A percentile compares a stretch with the other conserved stretches of the same genome.
phyloP scores from a whole-genome alignment of 2,329 filamentous ascomycete genomes.

The Colletotrichum sp. region DNA sequence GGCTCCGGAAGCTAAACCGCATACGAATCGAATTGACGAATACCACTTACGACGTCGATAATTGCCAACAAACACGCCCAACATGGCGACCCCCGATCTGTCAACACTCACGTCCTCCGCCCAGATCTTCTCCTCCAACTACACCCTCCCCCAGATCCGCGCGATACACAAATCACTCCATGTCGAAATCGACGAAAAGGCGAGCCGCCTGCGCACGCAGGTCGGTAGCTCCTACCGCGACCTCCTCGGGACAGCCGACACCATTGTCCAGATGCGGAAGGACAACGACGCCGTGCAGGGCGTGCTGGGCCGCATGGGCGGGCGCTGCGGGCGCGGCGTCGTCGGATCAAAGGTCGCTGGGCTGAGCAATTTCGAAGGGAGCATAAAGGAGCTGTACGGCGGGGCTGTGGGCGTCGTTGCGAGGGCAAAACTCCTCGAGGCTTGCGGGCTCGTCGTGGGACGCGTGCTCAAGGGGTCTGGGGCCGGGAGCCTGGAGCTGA shows the following conservation, averaged over 20 bases:
- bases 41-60: not conserved
- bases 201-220: constrained; percentile 65
- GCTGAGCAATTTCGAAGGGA: constrained; percentile 51
- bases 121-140: constrained; percentile 59
- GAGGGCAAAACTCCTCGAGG: constrained; percentile 54
- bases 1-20: not conserved
- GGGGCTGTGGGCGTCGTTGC: constrained; percentile 35
- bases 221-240: constrained; percentile 80
- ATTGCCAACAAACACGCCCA: not conserved
- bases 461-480: constrained; percentile 50
- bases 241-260: constrained; percentile 88
- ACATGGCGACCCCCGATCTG: constrained; percentile 45
- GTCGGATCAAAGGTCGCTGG: constrained; percentile 71
- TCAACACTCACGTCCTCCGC: constrained; percentile 53
- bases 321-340: constrained; percentile 75
- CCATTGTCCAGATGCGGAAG: constrained; percentile 87
- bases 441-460: constrained; percentile 54
- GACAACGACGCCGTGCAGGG: constrained; percentile 79
- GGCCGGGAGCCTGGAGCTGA: constrained; percentile 29
- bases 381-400: not conserved
- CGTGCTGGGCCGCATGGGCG: constrained; percentile 74
- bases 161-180: constrained; percentile 66
- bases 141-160: constrained; percentile 69
- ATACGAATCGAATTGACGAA: not conserved
- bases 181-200: constrained; percentile 66